Evolutionary conservation across 257 asterid species (phyloP).

Genomic region (Solanum rostratum): DNA sequence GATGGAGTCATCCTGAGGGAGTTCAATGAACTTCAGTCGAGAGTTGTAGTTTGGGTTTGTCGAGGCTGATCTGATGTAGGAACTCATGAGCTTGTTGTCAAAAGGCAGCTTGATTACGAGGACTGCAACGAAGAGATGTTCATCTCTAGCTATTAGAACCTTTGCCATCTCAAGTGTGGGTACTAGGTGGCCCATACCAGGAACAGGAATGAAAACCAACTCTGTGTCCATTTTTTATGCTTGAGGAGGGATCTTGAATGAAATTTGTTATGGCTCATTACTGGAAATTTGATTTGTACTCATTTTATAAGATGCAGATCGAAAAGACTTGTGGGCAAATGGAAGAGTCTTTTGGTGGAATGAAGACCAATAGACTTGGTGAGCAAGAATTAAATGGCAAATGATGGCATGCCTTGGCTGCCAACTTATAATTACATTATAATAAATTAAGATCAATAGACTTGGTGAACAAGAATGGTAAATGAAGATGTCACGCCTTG

Average conservation of each 20-base stretch:
- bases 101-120: neutral
- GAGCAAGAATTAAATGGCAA: neutral
- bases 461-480: neutral
- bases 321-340: neutral
- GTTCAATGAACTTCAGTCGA: neutral
- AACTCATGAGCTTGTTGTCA: neutral
- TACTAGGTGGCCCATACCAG: constrained; percentile 1
- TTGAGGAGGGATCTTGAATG: neutral
- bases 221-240: neutral
- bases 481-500: neutral
- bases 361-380: neutral
- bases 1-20: neutral
- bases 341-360: neutral
- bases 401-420: neutral
- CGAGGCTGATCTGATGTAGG: neutral
- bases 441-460: neutral
- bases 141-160: neutral
- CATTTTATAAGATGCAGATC: neutral
- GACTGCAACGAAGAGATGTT: neutral
- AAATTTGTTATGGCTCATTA: neutral
- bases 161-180: neutral
- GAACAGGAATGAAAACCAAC: constrained; percentile 1
- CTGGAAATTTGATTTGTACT: neutral
- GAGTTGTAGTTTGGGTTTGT: neutral
- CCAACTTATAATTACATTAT: neutral